phyloP scores from a whole-genome alignment of 306 rosid genomes.

The Medicago lupulina region DNA sequence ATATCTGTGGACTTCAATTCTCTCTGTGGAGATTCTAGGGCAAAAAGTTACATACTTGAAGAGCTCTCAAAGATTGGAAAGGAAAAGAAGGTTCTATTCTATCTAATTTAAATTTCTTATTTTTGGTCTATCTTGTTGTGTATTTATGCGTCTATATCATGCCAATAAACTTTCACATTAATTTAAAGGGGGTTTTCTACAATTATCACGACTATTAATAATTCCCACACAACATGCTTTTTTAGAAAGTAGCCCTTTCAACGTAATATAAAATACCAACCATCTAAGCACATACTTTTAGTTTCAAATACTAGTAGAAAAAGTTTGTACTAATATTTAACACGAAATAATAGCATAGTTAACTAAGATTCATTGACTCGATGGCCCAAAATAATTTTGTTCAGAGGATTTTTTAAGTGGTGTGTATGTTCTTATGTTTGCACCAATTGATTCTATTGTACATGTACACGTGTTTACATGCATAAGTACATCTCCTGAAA shows the following conservation, averaged over 20 bases:
- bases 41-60: constrained; percentile 66
- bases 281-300: background rate
- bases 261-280: background rate
- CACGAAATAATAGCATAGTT: constrained; percentile 5
- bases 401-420: constrained; percentile 6
- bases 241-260: background rate
- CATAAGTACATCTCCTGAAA: constrained; percentile 35
- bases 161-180: background rate
- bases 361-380: background rate
- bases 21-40: constrained; percentile 72
- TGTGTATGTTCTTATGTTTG: constrained; percentile 6
- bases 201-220: background rate
- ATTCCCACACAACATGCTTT: background rate
- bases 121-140: constrained; percentile 26
- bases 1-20: constrained; percentile 69
- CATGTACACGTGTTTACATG: background rate
- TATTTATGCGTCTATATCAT: background rate
- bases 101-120: constrained; percentile 22
- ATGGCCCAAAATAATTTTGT: background rate
- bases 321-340: constrained; percentile 23
- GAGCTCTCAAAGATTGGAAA: constrained; percentile 75
- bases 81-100: constrained; percentile 78
- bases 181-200: constrained; percentile 13
- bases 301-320: constrained; percentile 3
- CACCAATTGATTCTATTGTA: constrained; percentile 15